Evolutionary conservation across 306 rosid species (phyloP).

Genomic region (Medicago lupulina): DNA sequence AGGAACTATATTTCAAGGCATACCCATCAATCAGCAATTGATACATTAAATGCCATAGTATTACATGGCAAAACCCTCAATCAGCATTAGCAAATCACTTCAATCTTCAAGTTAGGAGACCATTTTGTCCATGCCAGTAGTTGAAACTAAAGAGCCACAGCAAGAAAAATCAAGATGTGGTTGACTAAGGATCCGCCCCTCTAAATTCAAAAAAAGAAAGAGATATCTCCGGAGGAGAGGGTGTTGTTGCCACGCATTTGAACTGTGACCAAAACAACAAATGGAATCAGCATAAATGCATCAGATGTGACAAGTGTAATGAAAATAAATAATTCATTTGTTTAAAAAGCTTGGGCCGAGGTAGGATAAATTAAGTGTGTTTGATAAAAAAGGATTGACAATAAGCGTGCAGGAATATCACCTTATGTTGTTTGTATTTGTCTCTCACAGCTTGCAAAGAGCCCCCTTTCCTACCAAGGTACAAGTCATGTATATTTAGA

Average conservation of each 20-base stretch:
- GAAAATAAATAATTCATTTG: not conserved
- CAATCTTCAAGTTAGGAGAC: conserved; percentile 10
- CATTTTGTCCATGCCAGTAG: conserved; percentile 15
- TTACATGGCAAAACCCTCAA: conserved; percentile 34
- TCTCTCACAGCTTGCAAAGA: conserved; percentile 70
- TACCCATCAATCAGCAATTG: conserved; percentile 20
- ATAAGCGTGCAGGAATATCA: conserved; percentile 19
- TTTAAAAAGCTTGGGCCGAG: not conserved
- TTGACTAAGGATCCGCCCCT: conserved; percentile 38
- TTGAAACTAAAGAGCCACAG: conserved; percentile 29
- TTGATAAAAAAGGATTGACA: not conserved
- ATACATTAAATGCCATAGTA: conserved; percentile 31
- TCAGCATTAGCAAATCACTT: conserved; percentile 24
- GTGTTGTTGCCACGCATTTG: conserved; percentile 74
- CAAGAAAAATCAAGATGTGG: conserved; percentile 29
- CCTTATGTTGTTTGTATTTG: conserved; percentile 91
- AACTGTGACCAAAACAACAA: conserved; percentile 61
- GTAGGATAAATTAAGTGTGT: not conserved
- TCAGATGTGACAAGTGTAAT: not conserved
- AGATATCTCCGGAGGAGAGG: conserved; percentile 88
- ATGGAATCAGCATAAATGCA: conserved; percentile 30
- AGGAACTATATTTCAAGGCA: conserved; percentile 29
- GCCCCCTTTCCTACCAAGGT: conserved; percentile 72
- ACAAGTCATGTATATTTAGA: conserved; percentile 69
- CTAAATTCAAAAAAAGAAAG: conserved; percentile 59